Evolutionary conservation across 495 filamentous ascomycete species (phyloP).

Genomic region (Aspergillus biplanus): DNA sequence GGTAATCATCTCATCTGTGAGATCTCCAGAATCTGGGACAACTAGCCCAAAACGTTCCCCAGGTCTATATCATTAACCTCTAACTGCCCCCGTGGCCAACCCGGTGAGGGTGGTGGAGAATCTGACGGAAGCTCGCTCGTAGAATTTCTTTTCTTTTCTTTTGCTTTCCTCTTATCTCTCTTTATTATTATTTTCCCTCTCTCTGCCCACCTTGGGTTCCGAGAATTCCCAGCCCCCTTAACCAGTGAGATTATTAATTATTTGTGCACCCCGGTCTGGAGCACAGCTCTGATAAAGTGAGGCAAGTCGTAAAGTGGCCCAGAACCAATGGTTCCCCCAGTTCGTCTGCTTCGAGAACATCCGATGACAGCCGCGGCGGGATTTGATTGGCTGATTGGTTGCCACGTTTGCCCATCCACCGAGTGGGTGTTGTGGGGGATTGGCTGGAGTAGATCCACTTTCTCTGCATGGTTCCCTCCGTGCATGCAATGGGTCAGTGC

Average conservation of each 20-base stretch:
- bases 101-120: not conserved
- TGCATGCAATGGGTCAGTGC: not conserved
- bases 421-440: too few relatives aligned
- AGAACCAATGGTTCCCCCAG: conserved; percentile 16
- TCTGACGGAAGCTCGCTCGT: not conserved
- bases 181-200: not conserved
- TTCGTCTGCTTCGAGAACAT: conserved; percentile 20
- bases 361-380: conserved; percentile 17
- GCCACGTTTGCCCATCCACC: conserved; percentile 20
- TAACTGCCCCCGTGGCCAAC: not conserved
- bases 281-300: conserved; percentile 17
- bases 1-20: too few relatives aligned
- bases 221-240: not conserved
- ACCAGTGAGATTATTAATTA: not conserved
- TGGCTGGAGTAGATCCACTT: not conserved
- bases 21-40: not conserved
- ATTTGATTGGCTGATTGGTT: conserved; percentile 24
- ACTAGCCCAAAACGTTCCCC: not conserved
- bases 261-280: not conserved
- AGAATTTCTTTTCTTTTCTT: not conserved
- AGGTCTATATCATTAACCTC: not conserved
- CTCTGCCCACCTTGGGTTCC: not conserved
- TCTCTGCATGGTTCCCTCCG: not conserved
- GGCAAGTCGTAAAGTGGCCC: conserved; percentile 10
- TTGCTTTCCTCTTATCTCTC: not conserved